Evolutionary conservation across 129 eudicot genomes (phyloP).

Genomic region (Lactuca sativa): DNA sequence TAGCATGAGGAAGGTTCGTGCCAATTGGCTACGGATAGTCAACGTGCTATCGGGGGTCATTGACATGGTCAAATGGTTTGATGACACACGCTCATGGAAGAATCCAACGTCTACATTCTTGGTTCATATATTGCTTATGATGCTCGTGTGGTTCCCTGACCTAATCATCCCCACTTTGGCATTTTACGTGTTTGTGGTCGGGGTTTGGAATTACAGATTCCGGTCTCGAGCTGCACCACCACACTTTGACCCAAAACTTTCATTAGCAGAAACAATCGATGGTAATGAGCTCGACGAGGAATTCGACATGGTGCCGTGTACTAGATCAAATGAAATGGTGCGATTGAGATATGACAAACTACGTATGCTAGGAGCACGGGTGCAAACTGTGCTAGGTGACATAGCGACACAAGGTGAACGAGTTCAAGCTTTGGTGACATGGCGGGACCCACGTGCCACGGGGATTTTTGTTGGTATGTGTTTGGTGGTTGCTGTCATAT

Average conservation of each 20-base stretch:
- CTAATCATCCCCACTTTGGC: conserved; percentile 76
- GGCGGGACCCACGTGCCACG: conserved; percentile 97
- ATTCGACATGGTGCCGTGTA: conserved; percentile 68
- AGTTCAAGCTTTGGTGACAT: conserved; percentile 76
- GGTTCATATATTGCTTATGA: conserved; percentile 83
- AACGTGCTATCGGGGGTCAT: conserved; percentile 74
- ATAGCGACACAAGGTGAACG: conserved; percentile 92
- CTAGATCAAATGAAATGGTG: conserved; percentile 62
- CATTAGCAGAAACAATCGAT: conserved; percentile 70
- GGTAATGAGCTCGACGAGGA: conserved; percentile 89
- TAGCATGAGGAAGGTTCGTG: conserved; percentile 95
- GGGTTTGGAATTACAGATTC: conserved; percentile 84
- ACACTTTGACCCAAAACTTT: conserved; percentile 77
- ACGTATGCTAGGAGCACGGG: conserved; percentile 81
- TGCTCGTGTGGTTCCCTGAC: conserved; percentile 97
- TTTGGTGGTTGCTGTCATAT: conserved; percentile 66
- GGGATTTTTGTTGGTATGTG: conserved; percentile 82
- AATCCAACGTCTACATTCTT: conserved; percentile 78
- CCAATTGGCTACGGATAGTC: conserved; percentile 79
- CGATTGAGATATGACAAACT: conserved; percentile 83
- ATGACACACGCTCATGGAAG: conserved; percentile 83
- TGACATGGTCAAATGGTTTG: conserved; percentile 72
- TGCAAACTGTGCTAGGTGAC: conserved; percentile 71
- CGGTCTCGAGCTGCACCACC: conserved; percentile 55
- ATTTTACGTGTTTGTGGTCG: conserved; percentile 71